These are phyloP conservation scores for Coriolopsis trogii DNA, from an alignment of 1,284 basidiomycete genomes.

Conservation along the genomic window DNA sequence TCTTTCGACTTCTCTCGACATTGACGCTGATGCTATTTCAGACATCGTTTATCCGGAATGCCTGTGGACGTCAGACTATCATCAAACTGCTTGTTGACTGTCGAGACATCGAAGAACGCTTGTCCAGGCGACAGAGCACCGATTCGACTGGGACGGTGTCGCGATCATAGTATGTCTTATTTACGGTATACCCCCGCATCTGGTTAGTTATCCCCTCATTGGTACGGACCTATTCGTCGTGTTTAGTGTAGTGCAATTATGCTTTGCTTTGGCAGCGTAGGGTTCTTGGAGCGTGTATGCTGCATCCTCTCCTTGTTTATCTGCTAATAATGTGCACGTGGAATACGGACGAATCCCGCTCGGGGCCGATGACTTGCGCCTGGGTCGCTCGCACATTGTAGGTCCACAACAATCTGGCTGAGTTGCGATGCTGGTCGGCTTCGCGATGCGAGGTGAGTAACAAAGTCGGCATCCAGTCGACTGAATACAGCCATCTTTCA, in stretches of 20 bases:
- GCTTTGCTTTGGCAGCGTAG: constrained; percentile 20
- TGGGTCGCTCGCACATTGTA: too few relatives aligned
- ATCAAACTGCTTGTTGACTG: constrained; percentile 68
- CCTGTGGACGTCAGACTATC: constrained; percentile 67
- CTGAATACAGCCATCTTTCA: too few relatives aligned
- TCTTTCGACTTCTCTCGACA: not conserved
- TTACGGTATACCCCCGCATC: constrained; percentile 23
- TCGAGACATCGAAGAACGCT: constrained; percentile 61
- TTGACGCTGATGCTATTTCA: constrained; percentile 24
- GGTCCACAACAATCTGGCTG: too few relatives aligned
- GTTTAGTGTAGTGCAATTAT: constrained; percentile 26
- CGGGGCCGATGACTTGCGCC: too few relatives aligned
- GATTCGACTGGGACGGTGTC: constrained; percentile 40
- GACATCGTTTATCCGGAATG: constrained; percentile 68
- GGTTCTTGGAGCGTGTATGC: too few relatives aligned
- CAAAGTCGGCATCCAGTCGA: too few relatives aligned
- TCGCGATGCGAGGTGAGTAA: too few relatives aligned
- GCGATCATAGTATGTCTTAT: constrained; percentile 31
- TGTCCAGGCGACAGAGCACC: constrained; percentile 43
- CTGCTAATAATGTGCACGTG: too few relatives aligned
- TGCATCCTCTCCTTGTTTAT: too few relatives aligned
- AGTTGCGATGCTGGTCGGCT: too few relatives aligned
- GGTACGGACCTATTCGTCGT: constrained; percentile 19
- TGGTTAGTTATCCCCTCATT: constrained; percentile 21
- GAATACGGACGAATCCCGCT: too few relatives aligned